Base-by-base conservation (phyloP, 2,329 filamentous ascomycete species). In the Calonectria crousiana region DNA sequence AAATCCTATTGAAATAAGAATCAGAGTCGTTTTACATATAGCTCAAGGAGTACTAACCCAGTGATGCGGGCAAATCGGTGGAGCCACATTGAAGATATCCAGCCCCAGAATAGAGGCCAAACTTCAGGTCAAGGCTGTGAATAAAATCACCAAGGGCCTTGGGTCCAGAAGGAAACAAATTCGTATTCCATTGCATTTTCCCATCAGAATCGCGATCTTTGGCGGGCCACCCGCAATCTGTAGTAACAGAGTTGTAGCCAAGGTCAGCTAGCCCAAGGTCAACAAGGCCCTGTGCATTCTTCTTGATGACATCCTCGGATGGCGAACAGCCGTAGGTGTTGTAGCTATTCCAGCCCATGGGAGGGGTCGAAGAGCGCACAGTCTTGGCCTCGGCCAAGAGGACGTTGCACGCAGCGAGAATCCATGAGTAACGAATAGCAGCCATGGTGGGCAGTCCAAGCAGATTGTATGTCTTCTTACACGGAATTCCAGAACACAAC, bases 331-430 rank as follows among this genome's bases (percentile, higher is more conserved):
- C 73, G 18, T 81, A 81, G 52, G 87, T 85, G 69, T 92, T 92
- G 76, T 92, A 92, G 2, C 87, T 89, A 74, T 92, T 92, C 90
- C 90, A 92, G 16, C 90, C 86, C 86, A 88, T 87, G 0, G 85
- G 84, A 2, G 87, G 87, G 1, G 85, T 85, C 6, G 80, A 76
- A 1, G 83, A 82, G 32, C 74, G 80, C 1, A 72, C 74, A 0
- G 68, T 78, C n/a, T 60, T 60, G 32, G 64, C 64, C n/a, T 67
- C 38, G 10, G 36, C 58, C 6, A 30, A 36, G 8, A 71, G 51
- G 10, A n/a, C 26, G 28, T 64, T 60, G n/a, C 26, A 66, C n/a
- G 62, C 72, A 38, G 56, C 44, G 20, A 67, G n/a, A 47, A 64
- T 28, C 72, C 60, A 71, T 11, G 41, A 62, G 36, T 67, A 64